Evolutionary conservation across 495 filamentous ascomycete genomes (phyloP).

Genomic region (Terfezia claveryi): DNA sequence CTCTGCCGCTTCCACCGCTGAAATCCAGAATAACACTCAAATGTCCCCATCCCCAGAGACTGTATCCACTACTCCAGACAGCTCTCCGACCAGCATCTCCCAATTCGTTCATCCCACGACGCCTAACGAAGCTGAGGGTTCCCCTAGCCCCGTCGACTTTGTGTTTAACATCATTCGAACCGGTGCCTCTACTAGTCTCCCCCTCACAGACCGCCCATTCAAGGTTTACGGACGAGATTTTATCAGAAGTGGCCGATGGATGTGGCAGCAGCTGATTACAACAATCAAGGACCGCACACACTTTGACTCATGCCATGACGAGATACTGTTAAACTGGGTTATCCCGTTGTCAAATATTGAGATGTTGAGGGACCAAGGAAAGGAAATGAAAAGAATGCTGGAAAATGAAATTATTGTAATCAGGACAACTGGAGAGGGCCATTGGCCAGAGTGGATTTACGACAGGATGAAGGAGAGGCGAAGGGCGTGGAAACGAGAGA

Average conservation of each 20-base stretch:
- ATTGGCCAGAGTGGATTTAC: neutral
- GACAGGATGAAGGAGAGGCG: neutral
- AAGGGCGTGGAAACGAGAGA: neutral
- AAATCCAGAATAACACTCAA: neutral
- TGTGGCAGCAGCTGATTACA: neutral
- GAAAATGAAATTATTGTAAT: neutral
- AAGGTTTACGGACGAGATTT: neutral
- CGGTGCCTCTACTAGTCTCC: neutral
- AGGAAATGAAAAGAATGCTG: neutral
- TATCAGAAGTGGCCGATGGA: neutral
- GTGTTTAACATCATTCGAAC: neutral
- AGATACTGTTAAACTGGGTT: neutral
- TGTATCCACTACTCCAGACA: neutral
- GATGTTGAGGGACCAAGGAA: neutral
- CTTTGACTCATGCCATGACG: neutral
- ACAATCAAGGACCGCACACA: neutral
- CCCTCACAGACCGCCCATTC: neutral
- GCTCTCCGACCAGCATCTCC: neutral
- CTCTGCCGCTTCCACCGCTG: too few relatives aligned
- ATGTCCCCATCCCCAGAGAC: neutral
- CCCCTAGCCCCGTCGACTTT: neutral
- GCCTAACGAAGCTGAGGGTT: neutral
- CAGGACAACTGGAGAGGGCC: neutral
- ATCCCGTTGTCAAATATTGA: neutral
- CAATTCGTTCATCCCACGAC: neutral